Evolutionary conservation across 305 asterid species (phyloP).

Genomic region (Solanum chacoense): DNA sequence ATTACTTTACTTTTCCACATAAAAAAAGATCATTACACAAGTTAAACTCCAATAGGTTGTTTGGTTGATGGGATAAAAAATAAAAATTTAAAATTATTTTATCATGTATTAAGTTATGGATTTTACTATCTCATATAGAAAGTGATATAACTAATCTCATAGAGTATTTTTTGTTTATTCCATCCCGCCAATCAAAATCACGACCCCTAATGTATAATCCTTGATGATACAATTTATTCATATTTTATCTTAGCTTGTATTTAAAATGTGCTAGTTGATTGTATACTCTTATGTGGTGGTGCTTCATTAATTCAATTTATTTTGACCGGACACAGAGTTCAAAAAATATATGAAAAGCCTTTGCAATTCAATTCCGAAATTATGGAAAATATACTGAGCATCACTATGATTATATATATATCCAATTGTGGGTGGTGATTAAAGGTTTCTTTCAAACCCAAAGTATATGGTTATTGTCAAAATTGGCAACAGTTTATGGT

Average conservation of each 20-base stretch:
- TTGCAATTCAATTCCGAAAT: neutral
- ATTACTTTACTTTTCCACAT: neutral
- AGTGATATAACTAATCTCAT: neutral
- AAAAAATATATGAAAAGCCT: neutral
- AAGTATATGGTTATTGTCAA: neutral
- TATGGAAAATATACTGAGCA: neutral
- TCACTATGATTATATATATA: neutral
- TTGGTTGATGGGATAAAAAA: neutral
- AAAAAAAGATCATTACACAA: neutral
- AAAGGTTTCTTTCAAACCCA: neutral
- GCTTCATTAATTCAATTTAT: neutral
- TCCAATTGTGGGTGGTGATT: neutral
- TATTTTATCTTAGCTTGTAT: neutral
- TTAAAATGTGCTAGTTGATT: neutral
- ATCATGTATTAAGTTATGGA: neutral
- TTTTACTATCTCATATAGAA: neutral
- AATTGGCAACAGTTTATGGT: slow-evolving; percentile 1
- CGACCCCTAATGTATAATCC: neutral
- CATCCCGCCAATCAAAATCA: neutral
- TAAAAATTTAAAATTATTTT: neutral
- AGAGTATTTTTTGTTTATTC: neutral
- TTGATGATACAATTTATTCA: neutral
- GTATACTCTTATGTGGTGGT: neutral
- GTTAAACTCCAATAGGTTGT: neutral
- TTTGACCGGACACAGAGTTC: no score